phyloP scores from a whole-genome alignment of 352 stramenopile genomes.

The Phytophthora sansomeana region DNA sequence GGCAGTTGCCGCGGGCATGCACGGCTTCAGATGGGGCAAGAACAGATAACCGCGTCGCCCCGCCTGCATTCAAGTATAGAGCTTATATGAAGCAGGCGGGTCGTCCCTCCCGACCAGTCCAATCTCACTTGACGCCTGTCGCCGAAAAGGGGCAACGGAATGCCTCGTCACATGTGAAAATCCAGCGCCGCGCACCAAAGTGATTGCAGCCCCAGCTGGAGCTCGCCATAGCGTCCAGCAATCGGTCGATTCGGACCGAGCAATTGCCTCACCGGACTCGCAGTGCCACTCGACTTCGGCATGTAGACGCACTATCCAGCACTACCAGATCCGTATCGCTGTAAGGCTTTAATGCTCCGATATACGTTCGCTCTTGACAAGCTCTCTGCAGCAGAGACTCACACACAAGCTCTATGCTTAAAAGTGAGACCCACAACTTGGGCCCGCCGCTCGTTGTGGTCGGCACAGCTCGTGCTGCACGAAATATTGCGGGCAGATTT shows the following conservation, averaged over 20 bases:
- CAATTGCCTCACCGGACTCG: slow-evolving; percentile 18
- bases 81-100: neutral
- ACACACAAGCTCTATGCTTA: no score
- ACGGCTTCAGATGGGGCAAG: slow-evolving; percentile 20
- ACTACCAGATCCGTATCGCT: slow-evolving; percentile 10
- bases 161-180: slow-evolving; percentile 39
- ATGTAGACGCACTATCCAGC: slow-evolving; percentile 12
- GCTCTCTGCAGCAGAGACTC: no score
- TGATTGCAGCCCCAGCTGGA: slow-evolving; percentile 16
- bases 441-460: neutral
- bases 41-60: neutral
- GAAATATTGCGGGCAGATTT: slow-evolving; percentile 19
- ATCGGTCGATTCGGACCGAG: slow-evolving; percentile 10
- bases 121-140: slow-evolving; percentile 28
- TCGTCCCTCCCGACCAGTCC: slow-evolving; percentile 1
- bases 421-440: neutral
- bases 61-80: neutral
- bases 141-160: slow-evolving; percentile 11
- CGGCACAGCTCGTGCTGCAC: slow-evolving; percentile 8
- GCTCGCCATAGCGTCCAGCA: slow-evolving; percentile 4
- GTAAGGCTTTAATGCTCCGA: neutral
- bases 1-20: slow-evolving; percentile 23
- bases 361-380: no score
- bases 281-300: slow-evolving; percentile 21
- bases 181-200: slow-evolving; percentile 14